Base-by-base conservation (phyloP, 331 rosid genomes). In the Phaseolus coccineus region DNA sequence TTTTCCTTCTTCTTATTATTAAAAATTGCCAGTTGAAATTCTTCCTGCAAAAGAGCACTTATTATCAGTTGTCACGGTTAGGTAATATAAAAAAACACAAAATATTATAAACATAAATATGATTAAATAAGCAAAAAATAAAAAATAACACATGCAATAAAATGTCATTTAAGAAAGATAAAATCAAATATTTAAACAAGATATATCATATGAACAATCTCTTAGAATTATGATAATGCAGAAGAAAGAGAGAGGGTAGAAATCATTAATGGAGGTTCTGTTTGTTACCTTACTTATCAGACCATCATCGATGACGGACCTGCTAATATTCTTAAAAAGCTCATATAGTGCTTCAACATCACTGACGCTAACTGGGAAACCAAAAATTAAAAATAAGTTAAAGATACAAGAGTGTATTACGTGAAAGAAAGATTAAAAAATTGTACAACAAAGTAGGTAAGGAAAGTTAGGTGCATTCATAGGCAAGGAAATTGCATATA, bases 341-440 rank as follows among this genome's bases (percentile, higher is more conserved):
- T 94, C 98, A 86, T 87, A 91, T 33, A 94, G 82, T 55, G 98
- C 98, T 92, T 94, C 98, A 83, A 94, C 91, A 79, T 94, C 98
- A 37, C 93, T 92, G 3, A 94, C 93, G 25, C 91, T 87, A 50
- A 94, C 98, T 94, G 89, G 4, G 16, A 76, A 86, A 71, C 53
- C 7, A 87, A 61, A 78, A 30, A 76, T 47, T 40, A 42, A 67
- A 68, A 75, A 53, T 30, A 81, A 58, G 28, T 83, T 68, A 11
- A 76, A 33, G 8, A 48, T 8, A 39, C 53, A 77, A 74, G 6
- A 66, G 30, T 25, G 2, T 0, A 16, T 12, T 33, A 78, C 2
- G 31, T 28, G 69, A 19, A 19, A 19, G 22, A 19, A 19, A 19
- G 22, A 0, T 19, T 19, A 19, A 19, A 19, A 19, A 19, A 19